phyloP scores from a whole-genome alignment of 768 basidiomycete species.

The Lentinus brumalis region DNA sequence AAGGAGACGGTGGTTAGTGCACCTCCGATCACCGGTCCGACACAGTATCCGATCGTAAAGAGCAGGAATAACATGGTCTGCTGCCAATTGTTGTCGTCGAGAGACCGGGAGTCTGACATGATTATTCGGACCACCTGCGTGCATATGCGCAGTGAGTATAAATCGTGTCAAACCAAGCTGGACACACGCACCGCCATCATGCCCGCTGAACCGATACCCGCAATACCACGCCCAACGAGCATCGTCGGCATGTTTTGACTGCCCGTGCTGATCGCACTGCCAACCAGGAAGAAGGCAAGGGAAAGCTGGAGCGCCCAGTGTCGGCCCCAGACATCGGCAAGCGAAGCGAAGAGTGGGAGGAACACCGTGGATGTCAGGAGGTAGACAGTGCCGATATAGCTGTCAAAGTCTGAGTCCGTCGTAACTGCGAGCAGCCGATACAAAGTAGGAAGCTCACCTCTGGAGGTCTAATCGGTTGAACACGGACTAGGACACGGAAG shows the following conservation, averaged over 20 bases:
- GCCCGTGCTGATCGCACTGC: slow-evolving; percentile 50
- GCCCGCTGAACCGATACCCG: slow-evolving; percentile 52
- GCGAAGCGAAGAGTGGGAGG: slow-evolving; percentile 50
- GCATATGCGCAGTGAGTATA: slow-evolving; percentile 11
- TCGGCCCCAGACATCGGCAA: slow-evolving; percentile 54
- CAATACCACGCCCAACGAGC: slow-evolving; percentile 48
- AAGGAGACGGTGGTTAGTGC: slow-evolving; percentile 42
- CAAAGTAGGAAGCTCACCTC: slow-evolving; percentile 18
- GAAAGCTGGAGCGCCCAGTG: slow-evolving; percentile 48
- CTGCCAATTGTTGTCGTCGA: slow-evolving; percentile 47
- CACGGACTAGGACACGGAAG: slow-evolving; percentile 25
- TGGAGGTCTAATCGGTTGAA: slow-evolving; percentile 39
- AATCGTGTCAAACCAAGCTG: slow-evolving; percentile 2
- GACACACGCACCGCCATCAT: slow-evolving; percentile 35
- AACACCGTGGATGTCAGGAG: slow-evolving; percentile 55
- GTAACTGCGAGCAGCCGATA: neutral
- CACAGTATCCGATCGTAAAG: slow-evolving; percentile 43
- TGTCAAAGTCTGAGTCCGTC: slow-evolving; percentile 7
- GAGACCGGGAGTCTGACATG: slow-evolving; percentile 44
- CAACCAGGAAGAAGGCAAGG: slow-evolving; percentile 46
- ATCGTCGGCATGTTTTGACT: slow-evolving; percentile 47
- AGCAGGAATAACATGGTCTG: slow-evolving; percentile 43
- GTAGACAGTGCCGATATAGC: slow-evolving; percentile 54
- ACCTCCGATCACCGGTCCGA: slow-evolving; percentile 50
- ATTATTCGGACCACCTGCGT: slow-evolving; percentile 44